Evolutionary conservation across 2,329 filamentous ascomycete species (phyloP), one percentile per base, ranked within the genome.

Genomic region (Endocalyx cinctus): DNA sequence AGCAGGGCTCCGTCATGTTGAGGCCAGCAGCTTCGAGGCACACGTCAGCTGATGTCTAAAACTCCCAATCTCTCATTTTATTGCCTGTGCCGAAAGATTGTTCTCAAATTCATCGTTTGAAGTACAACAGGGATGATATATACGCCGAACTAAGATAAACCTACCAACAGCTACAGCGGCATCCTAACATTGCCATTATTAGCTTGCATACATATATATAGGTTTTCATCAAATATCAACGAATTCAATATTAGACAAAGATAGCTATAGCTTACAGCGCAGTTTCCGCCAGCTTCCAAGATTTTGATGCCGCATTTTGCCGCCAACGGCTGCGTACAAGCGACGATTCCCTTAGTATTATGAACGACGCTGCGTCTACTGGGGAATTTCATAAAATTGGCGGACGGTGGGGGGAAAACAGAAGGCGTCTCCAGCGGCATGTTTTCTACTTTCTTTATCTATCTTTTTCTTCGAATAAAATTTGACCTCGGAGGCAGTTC

Each of bases 281-380:
- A 88, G 67, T 97, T 98, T 34, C 92, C 92, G 37, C 92, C 92
- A 29, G 84, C 80, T 37, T 81, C 77, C n/a, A 98, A 66, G 25
- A 97, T 72, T 36, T 84, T 79, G 33, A 96, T 76, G 15, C 92
- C 92, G 39, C 88, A 94, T 62, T 85, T 85, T 16, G 86, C 84
- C 5, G 92, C 92, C 35, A 97, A 69, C 11, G 92, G 88, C 59
- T 97, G 90, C 2, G 87, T 85, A 56, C 84, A 94, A 10, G 89
- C 77, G 29, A 97, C 85, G 37, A 97, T 95, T 28, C 88, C 90
- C 52, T 89, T 83, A 5, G 85, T 89, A 58, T 87, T 95, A 58
- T 97, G 89, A 10, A 97, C 87, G 10, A 94, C 88, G 49, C 90
- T 96, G 42, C 92, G 73, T 25, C 90, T 78, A 48, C 87, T 94